Base-by-base conservation (phyloP, 2,329 filamentous ascomycete species). In the Aspergillus sp. region DNA sequence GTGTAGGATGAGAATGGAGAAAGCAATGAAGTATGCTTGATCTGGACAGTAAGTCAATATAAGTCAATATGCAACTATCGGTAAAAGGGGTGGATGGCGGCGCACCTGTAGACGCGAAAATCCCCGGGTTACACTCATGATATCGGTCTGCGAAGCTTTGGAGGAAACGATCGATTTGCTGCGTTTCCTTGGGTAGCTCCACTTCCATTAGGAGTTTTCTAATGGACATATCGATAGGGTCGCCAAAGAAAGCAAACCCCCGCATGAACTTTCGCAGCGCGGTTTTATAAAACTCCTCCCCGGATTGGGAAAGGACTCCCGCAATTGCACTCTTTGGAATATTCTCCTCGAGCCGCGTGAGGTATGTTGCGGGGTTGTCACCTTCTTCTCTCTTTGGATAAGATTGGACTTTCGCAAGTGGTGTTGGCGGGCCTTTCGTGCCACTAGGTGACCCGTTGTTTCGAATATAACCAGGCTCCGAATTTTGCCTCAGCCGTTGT, bases 1-100 rank as follows among this genome's bases (percentile, higher is more conserved):
- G 68, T 99, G 95, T 34, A 99, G 81, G 65, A 99, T 97, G 59
- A 99, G 84, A 56, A 99, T 86, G 2, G 93, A 98, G 71, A 99
- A 99, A 15, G 93, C 92, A 63, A 98, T 93, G 68, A 98, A 96
- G 73, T 98, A 97, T n/a, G 95, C 93, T 76, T 97, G 91, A 69
- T 98, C 95, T 66, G 63, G 20, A 61, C 19, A 22, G n/a, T 4
- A 7, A 40, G 24, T 34, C 9, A 49, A 15, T 46, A 27, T n/a
- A 27, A 30, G 20, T 33, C 5, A 34, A 22, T 17, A 12, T 9
- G 19, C 3, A 24, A 34, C 20, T 20, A 3, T 13, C 19, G 41
- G 42, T 13, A 19, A 44, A 19, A 19, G 33, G 33, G 46, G 27
- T 30, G 27, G 19, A 17, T 5, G 5, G 3, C 8, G 13, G 24